Percentiles rank a stretch among this genome's conserved stretches.
Conservation (phyloP, 2,329 filamentous ascomycete genomes). For the Clarireedia sp. region DNA sequence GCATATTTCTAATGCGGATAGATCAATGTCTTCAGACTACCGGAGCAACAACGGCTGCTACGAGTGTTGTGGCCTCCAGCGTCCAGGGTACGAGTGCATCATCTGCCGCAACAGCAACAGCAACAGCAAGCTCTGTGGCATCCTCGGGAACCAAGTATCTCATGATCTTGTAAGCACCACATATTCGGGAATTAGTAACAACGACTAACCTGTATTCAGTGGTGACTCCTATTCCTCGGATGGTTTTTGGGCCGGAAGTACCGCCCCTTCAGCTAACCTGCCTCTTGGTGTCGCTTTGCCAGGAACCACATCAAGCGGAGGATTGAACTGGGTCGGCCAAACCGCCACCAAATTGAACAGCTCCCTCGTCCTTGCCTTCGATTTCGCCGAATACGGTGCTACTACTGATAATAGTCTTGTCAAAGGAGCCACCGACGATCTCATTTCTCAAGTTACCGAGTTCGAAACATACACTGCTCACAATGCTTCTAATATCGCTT, state of each 20-base stretch:
- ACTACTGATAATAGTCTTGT: neutral
- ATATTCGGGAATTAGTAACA: neutral
- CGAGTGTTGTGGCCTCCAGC: no score
- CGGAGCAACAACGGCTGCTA: no score
- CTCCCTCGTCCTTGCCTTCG: neutral
- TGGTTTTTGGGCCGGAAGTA: neutral
- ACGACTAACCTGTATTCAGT: neutral
- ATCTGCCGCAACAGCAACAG: neutral
- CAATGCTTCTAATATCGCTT: neutral
- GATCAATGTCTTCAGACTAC: no score
- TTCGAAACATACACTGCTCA: neutral
- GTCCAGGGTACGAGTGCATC: no score
- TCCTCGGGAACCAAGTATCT: slow-evolving; percentile 4
- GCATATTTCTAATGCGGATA: no score
- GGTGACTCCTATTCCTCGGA: slow-evolving; percentile 1
- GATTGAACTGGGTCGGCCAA: neutral
- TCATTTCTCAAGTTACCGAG: neutral
- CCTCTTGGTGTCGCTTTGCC: neutral
- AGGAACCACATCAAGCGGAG: slow-evolving; percentile 1
- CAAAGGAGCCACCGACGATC: neutral
- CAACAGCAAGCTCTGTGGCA: neutral
- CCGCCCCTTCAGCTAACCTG: neutral
- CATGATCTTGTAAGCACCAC: slow-evolving; percentile 1
- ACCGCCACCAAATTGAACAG: slow-evolving; percentile 1
- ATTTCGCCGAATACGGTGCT: slow-evolving; percentile 4